Conservation (phyloP, 225 moss, liverwort and hornwort species). For the Thuidium tamariscinum region DNA sequence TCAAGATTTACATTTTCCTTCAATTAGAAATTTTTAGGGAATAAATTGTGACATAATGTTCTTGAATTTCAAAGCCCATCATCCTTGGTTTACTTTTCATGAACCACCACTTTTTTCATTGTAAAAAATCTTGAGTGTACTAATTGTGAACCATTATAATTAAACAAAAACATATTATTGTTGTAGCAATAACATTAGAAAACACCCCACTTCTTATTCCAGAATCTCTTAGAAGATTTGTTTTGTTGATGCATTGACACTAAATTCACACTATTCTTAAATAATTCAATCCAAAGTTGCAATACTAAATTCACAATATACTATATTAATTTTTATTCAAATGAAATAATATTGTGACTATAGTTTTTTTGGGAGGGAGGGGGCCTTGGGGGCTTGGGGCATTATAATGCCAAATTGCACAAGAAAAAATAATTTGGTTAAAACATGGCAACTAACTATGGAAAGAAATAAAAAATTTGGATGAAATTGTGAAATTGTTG, state of each 20-base stretch:
- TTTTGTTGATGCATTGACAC: rapidly evolving
- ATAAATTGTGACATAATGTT: not conserved
- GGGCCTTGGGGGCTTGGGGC: too few species aligned
- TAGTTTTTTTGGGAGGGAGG: too few species aligned
- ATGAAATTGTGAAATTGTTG: too few species aligned
- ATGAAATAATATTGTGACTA: not conserved
- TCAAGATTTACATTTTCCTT: rapidly evolving
- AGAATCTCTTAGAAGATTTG: not conserved
- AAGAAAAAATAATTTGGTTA: too few species aligned
- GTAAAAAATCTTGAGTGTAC: not conserved
- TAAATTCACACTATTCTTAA: not conserved
- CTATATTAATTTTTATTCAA: not conserved
- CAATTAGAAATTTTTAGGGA: rapidly evolving
- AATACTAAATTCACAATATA: not conserved
- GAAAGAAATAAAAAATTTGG: too few species aligned
- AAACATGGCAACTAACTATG: too few species aligned
- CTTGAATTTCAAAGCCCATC: rapidly evolving
- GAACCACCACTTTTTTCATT: not conserved
- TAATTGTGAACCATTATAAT: not conserved
- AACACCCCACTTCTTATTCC: not conserved
- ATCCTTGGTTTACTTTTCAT: not conserved
- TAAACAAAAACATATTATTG: not conserved
- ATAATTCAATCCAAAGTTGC: rapidly evolving
- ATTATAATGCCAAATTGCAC: too few species aligned
- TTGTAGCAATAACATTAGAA: rapidly evolving